Conservation (phyloP, 2,329 filamentous ascomycete species). For the Xylaria sp. region DNA sequence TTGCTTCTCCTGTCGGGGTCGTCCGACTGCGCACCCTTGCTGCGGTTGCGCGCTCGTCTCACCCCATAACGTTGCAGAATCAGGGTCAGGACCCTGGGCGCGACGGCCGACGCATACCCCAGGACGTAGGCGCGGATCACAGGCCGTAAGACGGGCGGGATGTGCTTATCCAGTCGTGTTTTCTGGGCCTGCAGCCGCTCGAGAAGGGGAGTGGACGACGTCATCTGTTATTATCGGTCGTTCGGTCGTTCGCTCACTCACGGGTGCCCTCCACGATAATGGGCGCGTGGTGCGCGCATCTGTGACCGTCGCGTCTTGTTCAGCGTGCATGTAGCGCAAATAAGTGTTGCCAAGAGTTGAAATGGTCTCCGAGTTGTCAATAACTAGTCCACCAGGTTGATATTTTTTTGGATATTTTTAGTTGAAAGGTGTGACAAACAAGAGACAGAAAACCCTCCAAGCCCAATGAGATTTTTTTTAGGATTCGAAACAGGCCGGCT, state of each 20-base stretch:
- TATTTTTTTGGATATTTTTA: too few relatives aligned
- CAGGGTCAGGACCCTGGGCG: conserved; percentile 51
- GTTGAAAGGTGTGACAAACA: too few relatives aligned
- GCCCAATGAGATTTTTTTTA: not conserved
- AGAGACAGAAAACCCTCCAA: too few relatives aligned
- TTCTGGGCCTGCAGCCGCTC: conserved; percentile 19
- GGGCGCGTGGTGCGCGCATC: conserved; percentile 3
- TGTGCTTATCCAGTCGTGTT: conserved; percentile 28
- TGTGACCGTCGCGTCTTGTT: conserved; percentile 8
- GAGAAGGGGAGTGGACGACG: conserved; percentile 21
- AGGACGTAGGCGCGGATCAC: conserved; percentile 55
- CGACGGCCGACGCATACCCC: conserved; percentile 55
- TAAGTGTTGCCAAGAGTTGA: not conserved
- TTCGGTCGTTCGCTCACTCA: too few relatives aligned
- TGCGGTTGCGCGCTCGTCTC: conserved; percentile 29
- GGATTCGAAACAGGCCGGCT: not conserved
- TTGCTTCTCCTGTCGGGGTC: conserved; percentile 22
- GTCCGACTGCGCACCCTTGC: conserved; percentile 24
- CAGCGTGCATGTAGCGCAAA: not conserved
- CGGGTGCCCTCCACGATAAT: conserved; percentile 7
- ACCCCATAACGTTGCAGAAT: conserved; percentile 44
- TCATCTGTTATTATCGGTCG: conserved; percentile 19
- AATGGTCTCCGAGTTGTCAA: not conserved
- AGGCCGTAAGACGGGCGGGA: conserved; percentile 50
- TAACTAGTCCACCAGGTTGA: not conserved